phyloP scores from a whole-genome alignment of 257 asterid genomes.

The Nicotiana sylvestris region DNA sequence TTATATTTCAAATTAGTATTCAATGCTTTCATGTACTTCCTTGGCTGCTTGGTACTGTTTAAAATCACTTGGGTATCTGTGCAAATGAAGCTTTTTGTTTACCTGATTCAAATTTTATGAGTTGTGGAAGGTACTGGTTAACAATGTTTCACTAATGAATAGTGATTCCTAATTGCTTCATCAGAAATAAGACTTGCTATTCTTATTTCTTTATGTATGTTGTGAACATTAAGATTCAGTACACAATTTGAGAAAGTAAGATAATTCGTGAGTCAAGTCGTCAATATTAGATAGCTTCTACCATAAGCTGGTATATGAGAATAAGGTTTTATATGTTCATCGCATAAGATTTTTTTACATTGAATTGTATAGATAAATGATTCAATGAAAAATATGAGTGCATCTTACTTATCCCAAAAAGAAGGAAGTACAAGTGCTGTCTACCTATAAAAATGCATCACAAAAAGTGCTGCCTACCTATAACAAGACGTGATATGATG shows the following conservation, averaged over 20 bases:
- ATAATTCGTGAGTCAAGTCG: no score
- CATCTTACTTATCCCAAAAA: no score
- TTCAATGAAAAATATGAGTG: no score
- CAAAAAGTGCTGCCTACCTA: no score
- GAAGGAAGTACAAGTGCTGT: background rate
- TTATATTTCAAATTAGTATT: no score
- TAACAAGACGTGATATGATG: background rate
- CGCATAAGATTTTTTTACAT: background rate
- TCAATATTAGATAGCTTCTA: background rate
- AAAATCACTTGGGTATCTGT: background rate
- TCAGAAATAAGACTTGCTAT: background rate
- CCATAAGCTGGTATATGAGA: background rate
- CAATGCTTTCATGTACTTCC: background rate
- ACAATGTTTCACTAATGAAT: background rate
- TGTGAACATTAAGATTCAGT: no score
- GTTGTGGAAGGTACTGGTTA: no score
- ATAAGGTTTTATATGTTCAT: background rate
- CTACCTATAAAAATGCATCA: background rate
- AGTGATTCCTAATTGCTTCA: no score
- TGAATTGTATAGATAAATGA: background rate
- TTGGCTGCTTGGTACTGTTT: background rate
- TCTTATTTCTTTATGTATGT: background rate
- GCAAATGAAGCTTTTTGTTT: background rate
- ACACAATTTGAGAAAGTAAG: no score
- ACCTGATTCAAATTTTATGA: background rate